These are phyloP conservation scores for Rhododendron molle DNA, from an alignment of 148 eudicot species.

Conservation along the genomic window DNA sequence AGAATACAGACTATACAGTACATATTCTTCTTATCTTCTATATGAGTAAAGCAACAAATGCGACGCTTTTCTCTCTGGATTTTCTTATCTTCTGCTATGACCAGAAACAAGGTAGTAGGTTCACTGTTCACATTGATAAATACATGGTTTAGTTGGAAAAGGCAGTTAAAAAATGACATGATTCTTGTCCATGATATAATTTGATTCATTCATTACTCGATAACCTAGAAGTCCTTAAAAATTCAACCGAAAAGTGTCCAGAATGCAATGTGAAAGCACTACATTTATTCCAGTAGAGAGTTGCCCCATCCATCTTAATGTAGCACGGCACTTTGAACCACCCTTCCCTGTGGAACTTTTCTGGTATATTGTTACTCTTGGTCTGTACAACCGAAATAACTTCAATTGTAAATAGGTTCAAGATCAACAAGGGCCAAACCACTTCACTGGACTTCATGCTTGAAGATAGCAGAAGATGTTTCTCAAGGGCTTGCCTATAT, in stretches of 20 bases:
- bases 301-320: neutral
- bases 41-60: too few species aligned
- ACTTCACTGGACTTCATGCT: slow-evolving; percentile 92
- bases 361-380: neutral
- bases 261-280: neutral
- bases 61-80: neutral
- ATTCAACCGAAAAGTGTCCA: neutral
- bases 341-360: neutral
- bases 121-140: neutral
- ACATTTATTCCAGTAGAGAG: neutral
- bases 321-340: neutral
- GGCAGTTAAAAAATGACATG: neutral
- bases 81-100: neutral
- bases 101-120: neutral
- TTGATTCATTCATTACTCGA: neutral
- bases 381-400: neutral
- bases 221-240: neutral
- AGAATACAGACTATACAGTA: neutral
- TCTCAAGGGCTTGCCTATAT: slow-evolving; percentile 89
- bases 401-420: slow-evolving; percentile 43
- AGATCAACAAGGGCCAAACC: slow-evolving; percentile 88
- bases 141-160: neutral
- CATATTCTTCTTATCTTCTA: neutral
- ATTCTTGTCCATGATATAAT: neutral
- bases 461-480: slow-evolving; percentile 89